Evolutionary conservation across 192 early-diverging fungal genomes (phyloP), one percentile per base, ranked within the genome.

Genomic region (Entomortierella lignicola): DNA sequence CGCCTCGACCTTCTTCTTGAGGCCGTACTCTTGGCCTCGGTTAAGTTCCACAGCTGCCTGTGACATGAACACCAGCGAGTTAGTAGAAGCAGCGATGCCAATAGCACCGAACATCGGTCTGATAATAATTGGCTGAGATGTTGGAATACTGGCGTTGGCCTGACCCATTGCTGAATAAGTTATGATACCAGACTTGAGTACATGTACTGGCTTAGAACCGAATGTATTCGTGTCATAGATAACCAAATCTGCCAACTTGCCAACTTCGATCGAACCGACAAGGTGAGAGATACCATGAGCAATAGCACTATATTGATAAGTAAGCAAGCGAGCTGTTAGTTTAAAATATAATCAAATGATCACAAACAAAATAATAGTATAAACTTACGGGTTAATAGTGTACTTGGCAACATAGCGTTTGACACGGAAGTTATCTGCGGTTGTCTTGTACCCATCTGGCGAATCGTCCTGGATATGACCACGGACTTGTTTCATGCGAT

Each of bases 371-470:
- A n/a, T n/a, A n/a, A n/a, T n/a, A n/a, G 29, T 44, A 13, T 7
- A 8, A 43, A 81, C 92, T 87, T 87, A 94, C 85, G 95, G 95
- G 77, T 99, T 99, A 80, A 99, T 95, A 2, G 97, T 98, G 81
- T 99, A 99, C 82, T 99, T 99, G 25, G 97, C 94, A 72, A 99
- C 88, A 71, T 98, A 99, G 18, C 97, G 87, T 71, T 88, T 88
- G 71, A 95, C 93, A 25, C 95, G 82, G 83, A 92, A 95, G 77
- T 98, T 98, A 68, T 99, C 96, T 2, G 89, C 90, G 20, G 79
- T 81, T 2, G 85, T 86, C 37, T 81, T 72, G 50, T 37, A 64
- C 29, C 44, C 51, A 41, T 31, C 47, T 4, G 34, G 27, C 0
- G 15, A n/a, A 0, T 67, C 30, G 39, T 91, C 89, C 31, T 82